phyloP scores from a whole-genome alignment of 192 early-diverging fungal genomes.

The Neocallimastix lanati region DNA sequence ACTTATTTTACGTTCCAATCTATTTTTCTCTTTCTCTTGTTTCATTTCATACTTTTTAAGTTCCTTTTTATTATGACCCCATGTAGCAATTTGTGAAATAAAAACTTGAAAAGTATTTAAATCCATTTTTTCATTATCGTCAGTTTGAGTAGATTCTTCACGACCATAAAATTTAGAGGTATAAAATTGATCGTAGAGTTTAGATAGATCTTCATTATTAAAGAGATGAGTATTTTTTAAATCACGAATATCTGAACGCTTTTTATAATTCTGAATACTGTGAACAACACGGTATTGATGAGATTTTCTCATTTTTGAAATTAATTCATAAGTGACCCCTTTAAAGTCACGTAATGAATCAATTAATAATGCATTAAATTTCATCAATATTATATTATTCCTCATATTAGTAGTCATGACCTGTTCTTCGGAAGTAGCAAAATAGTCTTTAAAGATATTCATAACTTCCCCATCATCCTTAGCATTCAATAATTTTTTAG shows the following conservation, averaged over 20 bases:
- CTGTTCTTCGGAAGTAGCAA: constrained; percentile 56
- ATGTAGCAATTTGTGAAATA: neutral
- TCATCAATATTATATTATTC: constrained; percentile 63
- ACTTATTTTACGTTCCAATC: neutral
- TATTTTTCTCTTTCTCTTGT: neutral
- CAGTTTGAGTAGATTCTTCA: neutral
- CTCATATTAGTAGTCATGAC: constrained; percentile 37
- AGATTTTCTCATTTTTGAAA: neutral
- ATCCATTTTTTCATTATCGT: neutral
- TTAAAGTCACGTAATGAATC: neutral
- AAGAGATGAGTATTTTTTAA: neutral
- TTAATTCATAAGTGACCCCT: neutral
- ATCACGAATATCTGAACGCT: neutral
- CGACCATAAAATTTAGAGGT: neutral
- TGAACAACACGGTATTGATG: neutral
- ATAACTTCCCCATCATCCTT: constrained; percentile 50
- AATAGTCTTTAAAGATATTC: constrained; percentile 73
- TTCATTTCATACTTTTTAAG: neutral
- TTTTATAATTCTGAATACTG: neutral
- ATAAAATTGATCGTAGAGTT: neutral
- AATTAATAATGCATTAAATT: constrained; percentile 29
- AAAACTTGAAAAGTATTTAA: neutral
- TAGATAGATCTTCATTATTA: neutral
- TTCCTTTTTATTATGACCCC: neutral
- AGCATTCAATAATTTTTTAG: constrained; percentile 23